Base-by-base conservation (phyloP, 805 yeast genomes). In the Myxozyma neglecta region DNA sequence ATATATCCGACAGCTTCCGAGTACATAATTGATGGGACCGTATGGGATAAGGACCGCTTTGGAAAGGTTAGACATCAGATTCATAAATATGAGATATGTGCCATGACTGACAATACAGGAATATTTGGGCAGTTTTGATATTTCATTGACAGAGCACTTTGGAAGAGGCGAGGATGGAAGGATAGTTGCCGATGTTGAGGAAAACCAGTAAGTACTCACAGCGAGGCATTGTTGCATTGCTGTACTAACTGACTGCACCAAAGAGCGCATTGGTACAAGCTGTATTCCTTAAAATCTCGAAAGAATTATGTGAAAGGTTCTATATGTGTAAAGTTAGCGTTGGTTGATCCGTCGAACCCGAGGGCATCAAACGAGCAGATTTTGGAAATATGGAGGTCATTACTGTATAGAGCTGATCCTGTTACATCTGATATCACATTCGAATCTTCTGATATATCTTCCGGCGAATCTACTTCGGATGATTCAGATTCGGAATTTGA, bases 41-140 rank as follows among this genome's bases (percentile, higher is more conserved):
- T 70, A 7, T 72, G 75, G 75, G 71, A 71, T 58, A 69, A 69
- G 54, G 71, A 68, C 32, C 60, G 68, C 13, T 53, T 63, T 16
- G 24, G 61, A 13, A 72, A 73, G 63, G 68, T 65, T 53, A 20
- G 40, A n/a, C 11, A 24, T 6, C 18, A 20, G 35, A 16, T 5
- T 24, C 29, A 4, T 14, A 16, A 42, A 24, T 18, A 34, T 6
- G 24, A 20, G 45, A 18, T 32, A n/a, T 37, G 43, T 34, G 43
- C 16, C 14, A 29, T 44, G 36, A 43, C 37, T 16, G 14, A 8
- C 14, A 1, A 18, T 35, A 13, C 39, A 62, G 66, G 63, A 64
- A 6, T 64, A 64, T 36, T 47, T 64, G 32, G 67, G 67, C 13
- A 63, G 45, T 34, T 64, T 64, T 50, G 67, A 64, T 42, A 48